A percentile compares a stretch with the other conserved stretches of the same genome.
Evolutionary conservation across 495 filamentous ascomycete species (phyloP).

Genomic region (Thozetella sp.): DNA sequence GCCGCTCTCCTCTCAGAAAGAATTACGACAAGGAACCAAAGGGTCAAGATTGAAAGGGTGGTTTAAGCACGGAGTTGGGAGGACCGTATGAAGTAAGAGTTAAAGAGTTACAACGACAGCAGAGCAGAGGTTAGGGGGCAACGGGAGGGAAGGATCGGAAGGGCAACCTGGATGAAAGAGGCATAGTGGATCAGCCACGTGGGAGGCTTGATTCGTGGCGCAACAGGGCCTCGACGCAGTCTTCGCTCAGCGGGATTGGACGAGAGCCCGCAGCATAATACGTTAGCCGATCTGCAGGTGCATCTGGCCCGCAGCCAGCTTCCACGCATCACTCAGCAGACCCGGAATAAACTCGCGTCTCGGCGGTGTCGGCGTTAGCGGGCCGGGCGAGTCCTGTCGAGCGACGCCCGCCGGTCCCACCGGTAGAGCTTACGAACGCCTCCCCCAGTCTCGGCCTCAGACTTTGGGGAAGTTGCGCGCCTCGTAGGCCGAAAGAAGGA

Average conservation of each 20-base stretch:
- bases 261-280: no score
- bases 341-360: not conserved
- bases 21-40: no score
- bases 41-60: no score
- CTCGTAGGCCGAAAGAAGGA: no score
- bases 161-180: not conserved
- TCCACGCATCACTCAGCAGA: not conserved
- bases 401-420: not conserved
- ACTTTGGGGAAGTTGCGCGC: no score
- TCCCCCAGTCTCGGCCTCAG: not conserved
- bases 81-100: no score
- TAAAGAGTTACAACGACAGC: no score
- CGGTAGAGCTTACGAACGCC: not conserved
- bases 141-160: not conserved
- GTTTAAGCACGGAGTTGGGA: no score
- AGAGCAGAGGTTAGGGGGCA: not conserved
- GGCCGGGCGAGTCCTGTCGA: not conserved
- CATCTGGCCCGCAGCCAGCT: not conserved
- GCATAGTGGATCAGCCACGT: not conserved
- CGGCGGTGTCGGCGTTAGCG: not conserved
- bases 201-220: conserved; percentile 1
- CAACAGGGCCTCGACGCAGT: not conserved
- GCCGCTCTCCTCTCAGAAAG: no score
- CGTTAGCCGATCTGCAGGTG: no score
- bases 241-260: not conserved